Evolutionary conservation across 176 grass and related monocot species (phyloP).

Genomic region (Ensete glaucum): DNA sequence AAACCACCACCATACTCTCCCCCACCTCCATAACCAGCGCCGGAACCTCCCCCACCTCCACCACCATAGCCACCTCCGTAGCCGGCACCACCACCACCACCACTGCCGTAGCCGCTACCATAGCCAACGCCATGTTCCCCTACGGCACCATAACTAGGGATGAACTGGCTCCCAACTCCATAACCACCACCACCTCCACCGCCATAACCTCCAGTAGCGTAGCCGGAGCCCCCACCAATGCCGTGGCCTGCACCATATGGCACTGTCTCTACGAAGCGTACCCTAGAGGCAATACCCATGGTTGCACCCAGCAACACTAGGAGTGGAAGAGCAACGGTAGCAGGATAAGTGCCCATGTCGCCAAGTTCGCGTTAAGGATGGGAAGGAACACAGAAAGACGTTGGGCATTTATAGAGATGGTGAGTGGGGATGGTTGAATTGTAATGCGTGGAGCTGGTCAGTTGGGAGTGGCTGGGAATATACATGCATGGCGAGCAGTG

Average conservation of each 20-base stretch:
- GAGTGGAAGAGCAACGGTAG: not conserved
- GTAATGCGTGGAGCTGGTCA: too few relatives aligned
- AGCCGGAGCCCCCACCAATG: not conserved
- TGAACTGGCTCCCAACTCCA: not conserved
- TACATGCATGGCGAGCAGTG: not conserved
- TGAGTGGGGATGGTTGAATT: not conserved
- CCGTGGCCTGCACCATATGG: not conserved
- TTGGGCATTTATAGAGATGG: not conserved
- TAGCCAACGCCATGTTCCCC: conserved; percentile 1
- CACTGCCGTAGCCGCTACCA: not conserved
- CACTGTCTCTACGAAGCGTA: not conserved
- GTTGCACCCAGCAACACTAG: not conserved
- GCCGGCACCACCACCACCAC: not conserved
- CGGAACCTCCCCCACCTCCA: not conserved
- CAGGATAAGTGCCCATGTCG: not conserved
- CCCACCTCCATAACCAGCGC: not conserved
- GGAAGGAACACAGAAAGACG: not conserved
- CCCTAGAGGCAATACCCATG: not conserved
- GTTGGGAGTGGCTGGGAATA: too few relatives aligned
- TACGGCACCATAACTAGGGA: not conserved
- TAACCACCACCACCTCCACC: not conserved
- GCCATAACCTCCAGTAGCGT: not conserved
- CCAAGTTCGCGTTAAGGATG: not conserved
- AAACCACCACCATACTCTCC: not conserved
- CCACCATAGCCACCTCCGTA: not conserved